Conservation (phyloP, 768 basidiomycete genomes). For the Lactarius sanguifluus region DNA sequence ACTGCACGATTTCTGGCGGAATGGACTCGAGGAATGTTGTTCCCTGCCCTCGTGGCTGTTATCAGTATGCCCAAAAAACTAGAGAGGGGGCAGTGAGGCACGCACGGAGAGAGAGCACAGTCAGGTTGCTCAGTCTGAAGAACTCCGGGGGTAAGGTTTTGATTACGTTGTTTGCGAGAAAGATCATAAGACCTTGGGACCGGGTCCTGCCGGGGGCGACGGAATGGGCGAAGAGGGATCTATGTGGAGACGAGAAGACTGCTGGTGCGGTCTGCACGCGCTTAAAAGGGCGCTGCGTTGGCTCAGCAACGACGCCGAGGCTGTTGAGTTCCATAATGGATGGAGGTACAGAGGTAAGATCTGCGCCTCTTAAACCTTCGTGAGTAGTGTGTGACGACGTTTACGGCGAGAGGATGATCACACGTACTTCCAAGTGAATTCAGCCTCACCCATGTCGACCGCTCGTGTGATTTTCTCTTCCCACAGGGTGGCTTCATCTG, state of each 20-base stretch:
- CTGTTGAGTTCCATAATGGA: constrained; percentile 22
- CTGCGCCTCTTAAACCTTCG: constrained; percentile 3
- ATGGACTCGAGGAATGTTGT: constrained; percentile 24
- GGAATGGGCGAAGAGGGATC: constrained; percentile 9
- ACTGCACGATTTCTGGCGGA: constrained; percentile 27
- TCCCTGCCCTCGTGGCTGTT: constrained; percentile 5
- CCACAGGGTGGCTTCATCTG: constrained; percentile 22
- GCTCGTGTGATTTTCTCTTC: constrained; percentile 22
- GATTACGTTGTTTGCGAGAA: constrained; percentile 28
- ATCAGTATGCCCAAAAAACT: background rate
- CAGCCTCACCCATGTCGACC: constrained; percentile 22
- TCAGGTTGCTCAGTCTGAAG: constrained; percentile 27
- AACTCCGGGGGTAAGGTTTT: constrained; percentile 23
- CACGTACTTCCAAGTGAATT: constrained; percentile 25
- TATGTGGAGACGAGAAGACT: constrained; percentile 17
- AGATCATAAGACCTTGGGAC: constrained; percentile 24
- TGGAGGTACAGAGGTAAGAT: constrained; percentile 22
- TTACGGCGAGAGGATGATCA: background rate
- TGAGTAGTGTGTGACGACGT: background rate
- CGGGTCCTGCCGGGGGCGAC: background rate
- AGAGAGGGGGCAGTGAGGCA: background rate
- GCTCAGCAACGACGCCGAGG: constrained; percentile 17
- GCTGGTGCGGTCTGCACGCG: constrained; percentile 25
- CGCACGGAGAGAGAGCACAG: constrained; percentile 28
- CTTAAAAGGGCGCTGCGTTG: constrained; percentile 18